phyloP scores from a whole-genome alignment of 352 stramenopile species.

The Phytophthora vignae region DNA sequence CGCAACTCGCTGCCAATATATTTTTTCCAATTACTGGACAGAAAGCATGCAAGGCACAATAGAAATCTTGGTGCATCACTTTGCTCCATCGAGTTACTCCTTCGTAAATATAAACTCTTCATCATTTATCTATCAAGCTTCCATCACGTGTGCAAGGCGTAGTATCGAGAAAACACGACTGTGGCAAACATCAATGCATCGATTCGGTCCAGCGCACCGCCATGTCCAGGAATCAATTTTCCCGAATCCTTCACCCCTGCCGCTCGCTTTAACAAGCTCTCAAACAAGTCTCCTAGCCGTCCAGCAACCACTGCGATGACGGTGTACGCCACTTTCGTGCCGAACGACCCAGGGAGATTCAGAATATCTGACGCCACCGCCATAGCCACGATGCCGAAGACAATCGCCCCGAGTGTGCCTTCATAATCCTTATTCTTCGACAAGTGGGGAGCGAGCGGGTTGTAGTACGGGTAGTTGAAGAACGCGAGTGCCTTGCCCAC shows the following conservation, averaged over 20 bases:
- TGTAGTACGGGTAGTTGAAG: constrained; percentile 85
- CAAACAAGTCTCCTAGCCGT: constrained; percentile 94
- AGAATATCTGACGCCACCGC: constrained; percentile 69
- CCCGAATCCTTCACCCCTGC: constrained; percentile 95
- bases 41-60: too few relatives aligned
- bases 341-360: constrained; percentile 68
- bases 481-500: constrained; percentile 87
- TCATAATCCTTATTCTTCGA: constrained; percentile 97
- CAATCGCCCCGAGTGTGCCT: constrained; percentile 87
- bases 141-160: constrained; percentile 27
- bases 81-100: too few relatives aligned
- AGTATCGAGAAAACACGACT: constrained; percentile 65
- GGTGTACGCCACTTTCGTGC: constrained; percentile 82
- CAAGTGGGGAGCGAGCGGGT: constrained; percentile 84
- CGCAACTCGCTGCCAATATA: too few relatives aligned
- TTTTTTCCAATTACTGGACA: too few relatives aligned
- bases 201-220: constrained; percentile 94
- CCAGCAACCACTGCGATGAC: constrained; percentile 92
- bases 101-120: too few relatives aligned
- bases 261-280: constrained; percentile 95
- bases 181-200: constrained; percentile 94
- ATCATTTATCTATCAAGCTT: neutral
- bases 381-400: constrained; percentile 86
- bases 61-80: neutral
- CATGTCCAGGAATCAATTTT: constrained; percentile 94